Conservation (phyloP, 169 alveolate genomes). For the Plasmodium gaboni region DNA sequence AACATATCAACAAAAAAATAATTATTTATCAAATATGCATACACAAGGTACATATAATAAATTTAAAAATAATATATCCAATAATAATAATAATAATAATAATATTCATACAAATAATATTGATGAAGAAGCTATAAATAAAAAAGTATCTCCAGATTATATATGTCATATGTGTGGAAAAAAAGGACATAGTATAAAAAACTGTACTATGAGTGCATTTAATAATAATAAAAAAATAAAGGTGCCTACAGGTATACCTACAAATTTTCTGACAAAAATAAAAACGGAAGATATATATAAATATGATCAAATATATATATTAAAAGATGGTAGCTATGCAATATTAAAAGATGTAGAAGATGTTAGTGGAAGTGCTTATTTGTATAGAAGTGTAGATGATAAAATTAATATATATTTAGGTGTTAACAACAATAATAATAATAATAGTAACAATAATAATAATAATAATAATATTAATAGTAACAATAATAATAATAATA, state of each 20-base stretch:
- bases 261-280: conserved; percentile 86
- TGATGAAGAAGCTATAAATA: conserved; percentile 3
- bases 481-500: conserved; percentile 13
- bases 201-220: conserved; percentile 85
- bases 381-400: conserved; percentile 89
- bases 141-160: conserved; percentile 71
- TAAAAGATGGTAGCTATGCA: conserved; percentile 89
- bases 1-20: background rate
- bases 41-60: conserved; percentile 12
- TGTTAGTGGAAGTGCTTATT: conserved; percentile 90
- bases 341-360: conserved; percentile 88
- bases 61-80: conserved; percentile 1
- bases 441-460: background rate
- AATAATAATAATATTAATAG: conserved; percentile 10
- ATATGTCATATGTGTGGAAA: conserved; percentile 92
- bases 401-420: conserved; percentile 85
- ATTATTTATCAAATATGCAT: background rate
- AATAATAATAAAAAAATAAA: conserved; percentile 88
- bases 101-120: background rate
- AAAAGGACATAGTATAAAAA: conserved; percentile 89
- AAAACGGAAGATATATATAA: conserved; percentile 84
- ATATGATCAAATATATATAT: conserved; percentile 85
- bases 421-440: conserved; percentile 78
- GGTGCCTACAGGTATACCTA: conserved; percentile 91
- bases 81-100: conserved; percentile 10